Base-by-base conservation (phyloP, 768 basidiomycete genomes). In the Lactarius vividus region DNA sequence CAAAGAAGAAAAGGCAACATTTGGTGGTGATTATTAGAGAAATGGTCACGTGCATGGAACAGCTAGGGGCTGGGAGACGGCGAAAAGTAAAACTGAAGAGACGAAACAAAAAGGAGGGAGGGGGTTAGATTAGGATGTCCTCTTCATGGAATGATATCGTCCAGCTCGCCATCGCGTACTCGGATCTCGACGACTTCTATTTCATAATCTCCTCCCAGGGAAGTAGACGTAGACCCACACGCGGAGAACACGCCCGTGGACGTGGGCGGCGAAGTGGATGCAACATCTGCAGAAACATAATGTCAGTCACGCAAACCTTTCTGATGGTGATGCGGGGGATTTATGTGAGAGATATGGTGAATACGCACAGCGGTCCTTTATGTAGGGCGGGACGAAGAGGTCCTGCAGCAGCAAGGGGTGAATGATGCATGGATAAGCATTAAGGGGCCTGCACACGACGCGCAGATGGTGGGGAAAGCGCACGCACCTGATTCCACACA, bases 111-210 rank as follows among this genome's bases (percentile, higher is more conserved):
- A 44, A 44, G 16, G 39, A 46, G 44, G 20, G 44, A 5, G n/a
- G n/a, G n/a, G n/a, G n/a, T n/a, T 26, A 52, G 23, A 52, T 52
- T 2, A 49, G 23, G 46, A 49, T 26, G 11, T 11, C 49, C 23
- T 40, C 40, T 66, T 77, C 69, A 82, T 40, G 87, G 91, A 74
- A 93, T 89, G 74, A 93, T 88, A 65, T 85, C 83, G 74, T 86
- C 83, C 58, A 92, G 78, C 71, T 94, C 92, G 59, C 84, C 88
- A 72, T 91, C 91, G 68, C 83, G 81, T 66, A 94, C 89, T 65
- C 91, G 83, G 75, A 94, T 94, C 78, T 92, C 90, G 71, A 91
- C 92, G 42, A 93, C 91, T 75, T 94, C 91, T 66, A 93, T 86
- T 73, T 92, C 90, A 70, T 90, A 92, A 71, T 91, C 89, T 67